Evolutionary conservation across 2,329 filamentous ascomycete species (phyloP), one percentile per base, ranked within the genome.

Genomic region (Blastomyces silverae): DNA sequence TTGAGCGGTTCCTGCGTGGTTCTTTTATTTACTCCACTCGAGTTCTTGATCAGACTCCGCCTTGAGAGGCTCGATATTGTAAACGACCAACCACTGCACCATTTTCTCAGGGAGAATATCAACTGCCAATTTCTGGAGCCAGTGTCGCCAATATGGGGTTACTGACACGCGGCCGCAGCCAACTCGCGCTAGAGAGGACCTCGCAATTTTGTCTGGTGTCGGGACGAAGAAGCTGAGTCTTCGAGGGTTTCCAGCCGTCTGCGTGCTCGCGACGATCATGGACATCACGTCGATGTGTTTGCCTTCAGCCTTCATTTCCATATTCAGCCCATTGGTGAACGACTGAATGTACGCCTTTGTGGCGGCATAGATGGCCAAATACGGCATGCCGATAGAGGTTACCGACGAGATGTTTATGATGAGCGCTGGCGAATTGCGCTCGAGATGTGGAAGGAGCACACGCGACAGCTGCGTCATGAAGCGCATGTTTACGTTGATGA

Each of bases 351-450:
- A 84, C 2, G 75, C 77, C 71, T 85, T 85, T 31, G 77, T 73
- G 0, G 74, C 76, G 11, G 76, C 73, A 71, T 85, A 85, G 2
- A 78, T 69, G 11, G 71, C 70, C 1, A 84, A 66, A 66, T 80
- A 80, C 0, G 84, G 84, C 15, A 82, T 65, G 37, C 80, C 80
- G 17, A 75, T 69, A 58, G 80, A 77, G 2, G 80, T 74, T 3
- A 80, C 67, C 3, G 80, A 83, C 6, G 81, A 80, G 44, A 84
- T 75, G 68, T 82, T 85, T 67, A 86, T 63, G 62, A 86, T 73
- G 6, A 86, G 72, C 1, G 77, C 73, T 0, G 82, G 81, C 0
- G 70, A 67, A 63, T 75, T 78, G 28, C 71, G 71, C 2, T 71
- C 67, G 34, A 86, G 73, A 0, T 76, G 65, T 0, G 82, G 82